Conservation (phyloP, 768 basidiomycete species). For the Lactarius hengduanensis region DNA sequence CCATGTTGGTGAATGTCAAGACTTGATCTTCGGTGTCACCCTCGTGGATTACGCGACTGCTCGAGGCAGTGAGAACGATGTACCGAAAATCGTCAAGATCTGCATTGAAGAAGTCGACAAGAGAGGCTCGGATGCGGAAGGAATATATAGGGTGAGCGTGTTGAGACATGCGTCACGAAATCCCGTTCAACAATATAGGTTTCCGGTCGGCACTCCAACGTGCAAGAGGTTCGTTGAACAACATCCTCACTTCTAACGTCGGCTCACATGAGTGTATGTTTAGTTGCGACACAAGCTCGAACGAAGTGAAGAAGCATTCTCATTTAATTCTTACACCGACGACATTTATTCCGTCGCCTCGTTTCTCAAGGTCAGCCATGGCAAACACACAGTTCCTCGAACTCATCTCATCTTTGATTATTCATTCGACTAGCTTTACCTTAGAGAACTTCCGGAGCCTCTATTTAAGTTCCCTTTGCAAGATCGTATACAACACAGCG, state of each 20-base stretch:
- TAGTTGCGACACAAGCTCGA: conserved; percentile 88
- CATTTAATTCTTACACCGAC: conserved; percentile 66
- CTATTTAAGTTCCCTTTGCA: conserved; percentile 78
- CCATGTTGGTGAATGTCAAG: conserved; percentile 79
- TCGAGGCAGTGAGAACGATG: conserved; percentile 65
- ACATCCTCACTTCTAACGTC: neutral
- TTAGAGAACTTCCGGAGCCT: conserved; percentile 87
- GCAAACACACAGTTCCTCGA: neutral
- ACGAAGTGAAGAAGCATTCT: conserved; percentile 72
- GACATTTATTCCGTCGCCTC: conserved; percentile 85
- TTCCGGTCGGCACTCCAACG: conserved; percentile 79
- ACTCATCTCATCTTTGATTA: neutral
- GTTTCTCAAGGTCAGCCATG: conserved; percentile 67
- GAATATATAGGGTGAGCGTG: conserved; percentile 67
- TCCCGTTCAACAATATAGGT: conserved; percentile 46
- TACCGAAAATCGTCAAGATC: conserved; percentile 77
- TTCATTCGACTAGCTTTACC: conserved; percentile 52
- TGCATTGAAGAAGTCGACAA: conserved; percentile 83
- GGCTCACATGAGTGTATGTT: conserved; percentile 16
- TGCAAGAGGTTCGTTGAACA: conserved; percentile 63
- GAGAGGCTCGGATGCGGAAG: conserved; percentile 74
- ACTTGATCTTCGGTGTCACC: conserved; percentile 87
- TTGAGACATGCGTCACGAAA: conserved; percentile 5
- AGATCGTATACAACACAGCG: conserved; percentile 80
- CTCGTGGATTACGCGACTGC: conserved; percentile 87